Conservation (phyloP, 164 flowering plant genomes). For the Berberis thunbergii region DNA sequence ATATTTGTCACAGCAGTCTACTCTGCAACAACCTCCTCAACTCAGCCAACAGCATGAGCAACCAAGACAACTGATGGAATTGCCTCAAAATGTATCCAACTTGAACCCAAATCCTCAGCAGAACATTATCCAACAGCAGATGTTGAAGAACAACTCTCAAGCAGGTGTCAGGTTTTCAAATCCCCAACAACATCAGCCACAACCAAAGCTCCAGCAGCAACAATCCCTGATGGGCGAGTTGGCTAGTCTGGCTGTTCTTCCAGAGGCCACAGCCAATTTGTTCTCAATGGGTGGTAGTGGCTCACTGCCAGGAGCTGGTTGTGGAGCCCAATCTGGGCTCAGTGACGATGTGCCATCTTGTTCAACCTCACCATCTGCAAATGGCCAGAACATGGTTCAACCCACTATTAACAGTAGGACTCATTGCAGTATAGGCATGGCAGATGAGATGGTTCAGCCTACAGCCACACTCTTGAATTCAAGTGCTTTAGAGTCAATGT, state of each 20-base stretch:
- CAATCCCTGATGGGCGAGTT: slow-evolving; percentile 39
- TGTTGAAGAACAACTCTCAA: slow-evolving; percentile 33
- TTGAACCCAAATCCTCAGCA: slow-evolving; percentile 40
- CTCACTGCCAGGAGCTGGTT: slow-evolving; percentile 33
- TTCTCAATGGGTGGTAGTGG: slow-evolving; percentile 32
- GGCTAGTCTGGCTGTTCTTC: slow-evolving; percentile 33
- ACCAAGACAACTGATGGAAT: slow-evolving; percentile 53
- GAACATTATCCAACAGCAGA: slow-evolving; percentile 36
- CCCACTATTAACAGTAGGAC: slow-evolving; percentile 28
- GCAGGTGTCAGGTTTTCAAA: slow-evolving; percentile 36
- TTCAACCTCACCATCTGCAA: slow-evolving; percentile 85
- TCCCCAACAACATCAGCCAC: slow-evolving; percentile 20
- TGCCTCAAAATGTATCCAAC: slow-evolving; percentile 48
- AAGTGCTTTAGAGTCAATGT: slow-evolving; percentile 40
- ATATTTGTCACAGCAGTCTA: slow-evolving; percentile 51
- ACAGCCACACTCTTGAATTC: slow-evolving; percentile 44
- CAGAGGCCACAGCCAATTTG: slow-evolving; percentile 31
- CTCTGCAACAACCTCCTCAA: slow-evolving; percentile 41
- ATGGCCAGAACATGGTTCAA: slow-evolving; percentile 35
- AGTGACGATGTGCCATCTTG: slow-evolving; percentile 81
- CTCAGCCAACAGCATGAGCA: slow-evolving; percentile 49
- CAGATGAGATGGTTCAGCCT: slow-evolving; percentile 62
- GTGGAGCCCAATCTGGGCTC: slow-evolving; percentile 49
- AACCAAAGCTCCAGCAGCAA: slow-evolving; percentile 49
- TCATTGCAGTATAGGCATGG: slow-evolving; percentile 21